Conservation (phyloP, 192 early-diverging fungal species). For the Podila epigama region DNA sequence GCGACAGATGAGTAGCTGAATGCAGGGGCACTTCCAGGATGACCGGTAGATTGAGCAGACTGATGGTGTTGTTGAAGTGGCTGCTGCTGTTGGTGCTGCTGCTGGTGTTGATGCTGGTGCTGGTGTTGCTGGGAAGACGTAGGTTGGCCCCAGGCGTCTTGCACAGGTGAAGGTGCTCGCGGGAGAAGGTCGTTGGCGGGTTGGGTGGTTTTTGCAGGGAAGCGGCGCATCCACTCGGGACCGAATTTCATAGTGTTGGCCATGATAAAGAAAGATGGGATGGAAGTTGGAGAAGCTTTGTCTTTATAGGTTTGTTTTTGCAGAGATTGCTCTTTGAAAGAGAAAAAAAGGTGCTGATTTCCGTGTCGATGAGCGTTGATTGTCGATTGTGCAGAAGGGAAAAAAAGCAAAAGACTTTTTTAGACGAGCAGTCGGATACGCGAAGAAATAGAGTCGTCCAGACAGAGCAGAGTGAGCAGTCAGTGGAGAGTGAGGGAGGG, state of each 20-base stretch:
- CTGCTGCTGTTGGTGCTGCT: neutral
- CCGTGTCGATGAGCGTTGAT: no score
- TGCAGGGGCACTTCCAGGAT: slow-evolving; percentile 3
- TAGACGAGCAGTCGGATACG: no score
- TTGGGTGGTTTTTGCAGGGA: slow-evolving; percentile 4
- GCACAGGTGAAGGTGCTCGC: slow-evolving; percentile 5
- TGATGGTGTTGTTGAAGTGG: neutral
- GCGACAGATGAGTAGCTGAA: slow-evolving; percentile 25
- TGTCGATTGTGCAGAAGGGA: no score
- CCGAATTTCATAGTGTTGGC: slow-evolving; percentile 76
- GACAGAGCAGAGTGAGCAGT: no score
- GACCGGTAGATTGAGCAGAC: neutral
- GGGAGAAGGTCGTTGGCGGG: slow-evolving; percentile 16
- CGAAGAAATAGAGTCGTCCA: no score
- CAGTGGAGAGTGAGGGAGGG: no score
- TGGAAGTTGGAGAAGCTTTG: neutral
- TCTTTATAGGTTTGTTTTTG: neutral
- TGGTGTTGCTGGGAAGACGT: slow-evolving; percentile 6
- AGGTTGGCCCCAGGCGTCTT: slow-evolving; percentile 5
- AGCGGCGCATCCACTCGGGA: slow-evolving; percentile 65
- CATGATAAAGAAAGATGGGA: slow-evolving; percentile 16
- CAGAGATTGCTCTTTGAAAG: no score
- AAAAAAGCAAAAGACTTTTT: no score
- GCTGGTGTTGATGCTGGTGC: slow-evolving; percentile 1
- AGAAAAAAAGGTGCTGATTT: no score